These are phyloP conservation scores for Alternaria gansuensis DNA, from an alignment of 2,329 filamentous ascomycete species.

Conservation along the genomic window DNA sequence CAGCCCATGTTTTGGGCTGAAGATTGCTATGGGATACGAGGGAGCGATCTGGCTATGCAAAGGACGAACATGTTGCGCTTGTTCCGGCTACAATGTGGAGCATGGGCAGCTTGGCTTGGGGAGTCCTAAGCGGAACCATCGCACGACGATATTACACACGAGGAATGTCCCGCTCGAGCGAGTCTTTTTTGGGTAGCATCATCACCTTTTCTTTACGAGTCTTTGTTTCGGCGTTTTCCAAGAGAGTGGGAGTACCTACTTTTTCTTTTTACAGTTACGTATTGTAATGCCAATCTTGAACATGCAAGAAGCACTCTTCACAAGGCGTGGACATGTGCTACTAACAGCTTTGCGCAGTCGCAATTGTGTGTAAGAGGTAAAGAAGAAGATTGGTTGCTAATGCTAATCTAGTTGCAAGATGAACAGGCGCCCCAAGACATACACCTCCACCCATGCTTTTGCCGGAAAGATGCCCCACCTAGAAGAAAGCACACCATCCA, in stretches of 20 bases:
- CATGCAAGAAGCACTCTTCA: slow-evolving; percentile 10
- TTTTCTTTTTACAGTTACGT: slow-evolving; percentile 15
- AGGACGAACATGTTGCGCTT: slow-evolving; percentile 6
- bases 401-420: neutral
- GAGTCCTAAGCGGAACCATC: slow-evolving; percentile 7
- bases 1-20: slow-evolving; percentile 4
- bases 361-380: neutral
- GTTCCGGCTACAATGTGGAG: slow-evolving; percentile 8
- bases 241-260: slow-evolving; percentile 19
- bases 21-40: neutral
- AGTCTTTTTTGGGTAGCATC: slow-evolving; percentile 15
- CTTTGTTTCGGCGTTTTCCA: slow-evolving; percentile 13
- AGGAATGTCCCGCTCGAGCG: slow-evolving; percentile 11
- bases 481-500: slow-evolving; percentile 83
- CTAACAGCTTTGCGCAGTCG: neutral
- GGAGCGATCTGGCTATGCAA: slow-evolving; percentile 6
- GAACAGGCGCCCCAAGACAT: neutral
- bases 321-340: neutral
- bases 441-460: neutral
- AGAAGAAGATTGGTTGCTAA: neutral
- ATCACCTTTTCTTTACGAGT: slow-evolving; percentile 14
- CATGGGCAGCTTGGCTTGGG: neutral
- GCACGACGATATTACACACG: slow-evolving; percentile 16
- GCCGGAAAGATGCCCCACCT: slow-evolving; percentile 13
- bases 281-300: slow-evolving; percentile 24